A percentile compares a stretch with the other conserved stretches of the same genome.
Evolutionary conservation across 2,329 filamentous ascomycete genomes (phyloP).

Genomic region (Aspergillus piperis): DNA sequence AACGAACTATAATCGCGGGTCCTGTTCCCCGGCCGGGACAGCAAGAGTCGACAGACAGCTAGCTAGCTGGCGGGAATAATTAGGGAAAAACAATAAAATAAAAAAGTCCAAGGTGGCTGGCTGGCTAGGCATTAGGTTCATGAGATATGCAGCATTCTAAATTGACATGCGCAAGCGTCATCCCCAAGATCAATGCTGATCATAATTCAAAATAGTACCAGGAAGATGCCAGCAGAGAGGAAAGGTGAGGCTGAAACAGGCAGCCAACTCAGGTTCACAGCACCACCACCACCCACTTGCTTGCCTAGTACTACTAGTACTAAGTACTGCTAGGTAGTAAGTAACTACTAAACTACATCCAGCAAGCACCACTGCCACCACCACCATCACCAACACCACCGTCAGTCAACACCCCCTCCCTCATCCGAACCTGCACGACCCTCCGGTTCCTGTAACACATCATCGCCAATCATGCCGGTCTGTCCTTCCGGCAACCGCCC

Average conservation of each 20-base stretch:
- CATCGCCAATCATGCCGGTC: conserved; percentile 15
- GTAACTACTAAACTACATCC: background rate
- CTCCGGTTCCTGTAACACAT: conserved; percentile 18
- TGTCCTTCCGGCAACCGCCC: conserved; percentile 10
- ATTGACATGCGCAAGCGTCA: conserved; percentile 14
- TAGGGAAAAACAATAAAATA: too few relatives aligned
- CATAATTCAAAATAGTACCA: conserved; percentile 15
- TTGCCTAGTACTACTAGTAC: too few relatives aligned
- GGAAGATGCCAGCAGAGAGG: conserved; percentile 1
- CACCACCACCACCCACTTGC: too few relatives aligned
- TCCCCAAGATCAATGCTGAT: conserved; percentile 17
- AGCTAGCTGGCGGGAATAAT: background rate
- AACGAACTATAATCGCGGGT: background rate
- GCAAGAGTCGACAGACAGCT: conserved; percentile 1
- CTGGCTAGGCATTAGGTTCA: conserved; percentile 16
- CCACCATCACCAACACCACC: background rate
- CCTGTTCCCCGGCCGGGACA: background rate
- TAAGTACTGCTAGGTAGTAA: too few relatives aligned
- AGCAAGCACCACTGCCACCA: background rate
- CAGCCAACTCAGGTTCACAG: conserved; percentile 12
- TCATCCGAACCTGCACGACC: conserved; percentile 13
- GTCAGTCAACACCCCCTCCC: background rate
- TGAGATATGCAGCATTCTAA: conserved; percentile 15
- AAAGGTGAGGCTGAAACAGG: conserved; percentile 14
- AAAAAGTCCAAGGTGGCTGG: conserved; percentile 4